Evolutionary conservation across 164 flowering plant species (phyloP).

Genomic region (Cinnamomum chago): DNA sequence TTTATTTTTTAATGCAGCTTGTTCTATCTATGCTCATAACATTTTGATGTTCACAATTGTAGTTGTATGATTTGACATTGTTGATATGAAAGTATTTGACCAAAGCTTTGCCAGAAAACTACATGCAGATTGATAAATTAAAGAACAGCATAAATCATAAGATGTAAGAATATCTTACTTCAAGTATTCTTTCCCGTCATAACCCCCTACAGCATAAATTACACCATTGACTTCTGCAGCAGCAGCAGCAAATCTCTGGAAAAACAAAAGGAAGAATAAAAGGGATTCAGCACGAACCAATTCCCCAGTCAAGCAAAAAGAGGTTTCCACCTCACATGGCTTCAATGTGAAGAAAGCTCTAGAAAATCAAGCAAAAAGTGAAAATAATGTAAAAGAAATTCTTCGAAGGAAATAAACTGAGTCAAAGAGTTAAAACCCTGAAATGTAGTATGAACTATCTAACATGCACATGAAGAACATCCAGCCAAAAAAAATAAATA

Average conservation of each 20-base stretch:
- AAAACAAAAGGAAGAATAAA: slow-evolving; percentile 7
- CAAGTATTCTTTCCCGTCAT: slow-evolving; percentile 68
- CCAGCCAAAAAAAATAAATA: not conserved
- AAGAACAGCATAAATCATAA: not conserved
- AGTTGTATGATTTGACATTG: not conserved
- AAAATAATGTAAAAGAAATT: not conserved
- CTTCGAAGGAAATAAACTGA: not conserved
- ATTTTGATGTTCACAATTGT: not conserved
- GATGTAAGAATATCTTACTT: slow-evolving; percentile 36
- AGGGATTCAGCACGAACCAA: not conserved
- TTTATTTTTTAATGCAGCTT: too few species aligned
- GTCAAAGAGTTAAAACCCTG: not conserved
- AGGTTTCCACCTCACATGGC: not conserved
- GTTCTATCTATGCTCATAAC: not conserved
- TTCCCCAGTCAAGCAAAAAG: not conserved
- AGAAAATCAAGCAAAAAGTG: not conserved
- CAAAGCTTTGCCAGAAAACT: not conserved
- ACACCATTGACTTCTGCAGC: slow-evolving; percentile 71
- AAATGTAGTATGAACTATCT: not conserved
- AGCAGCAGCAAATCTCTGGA: slow-evolving; percentile 77
- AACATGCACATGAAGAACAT: not conserved
- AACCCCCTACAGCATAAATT: slow-evolving; percentile 87
- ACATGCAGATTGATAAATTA: not conserved
- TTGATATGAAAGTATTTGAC: not conserved
- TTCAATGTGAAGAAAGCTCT: not conserved